These are phyloP conservation scores for Acrocalymma vagum DNA, from an alignment of 2,329 filamentous ascomycete species.

Conservation along the genomic window DNA sequence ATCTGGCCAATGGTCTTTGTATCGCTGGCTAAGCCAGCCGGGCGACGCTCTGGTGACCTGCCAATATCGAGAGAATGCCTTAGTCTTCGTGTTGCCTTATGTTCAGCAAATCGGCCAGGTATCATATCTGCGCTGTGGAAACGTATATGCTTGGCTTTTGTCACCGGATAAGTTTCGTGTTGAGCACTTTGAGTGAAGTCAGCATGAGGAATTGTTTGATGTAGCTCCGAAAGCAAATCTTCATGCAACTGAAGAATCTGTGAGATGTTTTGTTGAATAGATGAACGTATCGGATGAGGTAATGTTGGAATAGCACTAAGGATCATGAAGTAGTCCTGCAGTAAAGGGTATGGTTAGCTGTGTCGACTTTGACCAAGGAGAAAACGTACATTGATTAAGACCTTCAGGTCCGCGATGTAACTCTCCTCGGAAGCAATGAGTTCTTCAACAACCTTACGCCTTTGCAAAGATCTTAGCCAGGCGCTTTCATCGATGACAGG, in stretches of 20 bases:
- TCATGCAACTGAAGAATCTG: slow-evolving; percentile 87
- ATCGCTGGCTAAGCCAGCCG: slow-evolving; percentile 54
- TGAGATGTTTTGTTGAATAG: slow-evolving; percentile 80
- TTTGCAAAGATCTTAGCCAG: slow-evolving; percentile 75
- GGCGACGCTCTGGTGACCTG: slow-evolving; percentile 49
- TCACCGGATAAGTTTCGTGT: slow-evolving; percentile 41
- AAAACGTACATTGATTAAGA: slow-evolving; percentile 78
- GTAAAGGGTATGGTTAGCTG: slow-evolving; percentile 10
- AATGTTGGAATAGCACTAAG: slow-evolving; percentile 74
- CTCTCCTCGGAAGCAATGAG: slow-evolving; percentile 85
- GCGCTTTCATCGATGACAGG: slow-evolving; percentile 71
- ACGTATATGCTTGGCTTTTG: slow-evolving; percentile 54
- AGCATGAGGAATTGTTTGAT: slow-evolving; percentile 73
- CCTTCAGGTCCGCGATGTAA: slow-evolving; percentile 87
- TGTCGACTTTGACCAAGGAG: not conserved
- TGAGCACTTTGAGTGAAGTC: slow-evolving; percentile 51
- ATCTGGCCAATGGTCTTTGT: slow-evolving; percentile 63
- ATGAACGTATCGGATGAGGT: slow-evolving; percentile 71
- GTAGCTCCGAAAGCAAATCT: slow-evolving; percentile 77
- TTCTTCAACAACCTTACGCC: slow-evolving; percentile 84
- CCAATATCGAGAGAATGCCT: slow-evolving; percentile 57
- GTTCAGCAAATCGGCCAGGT: slow-evolving; percentile 45
- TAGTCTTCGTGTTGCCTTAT: slow-evolving; percentile 43
- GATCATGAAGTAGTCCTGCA: slow-evolving; percentile 60
- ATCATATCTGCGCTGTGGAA: slow-evolving; percentile 59